These are phyloP conservation scores for Fusarium sp. DNA, from an alignment of 2,329 filamentous ascomycete species.

Conservation along the genomic window DNA sequence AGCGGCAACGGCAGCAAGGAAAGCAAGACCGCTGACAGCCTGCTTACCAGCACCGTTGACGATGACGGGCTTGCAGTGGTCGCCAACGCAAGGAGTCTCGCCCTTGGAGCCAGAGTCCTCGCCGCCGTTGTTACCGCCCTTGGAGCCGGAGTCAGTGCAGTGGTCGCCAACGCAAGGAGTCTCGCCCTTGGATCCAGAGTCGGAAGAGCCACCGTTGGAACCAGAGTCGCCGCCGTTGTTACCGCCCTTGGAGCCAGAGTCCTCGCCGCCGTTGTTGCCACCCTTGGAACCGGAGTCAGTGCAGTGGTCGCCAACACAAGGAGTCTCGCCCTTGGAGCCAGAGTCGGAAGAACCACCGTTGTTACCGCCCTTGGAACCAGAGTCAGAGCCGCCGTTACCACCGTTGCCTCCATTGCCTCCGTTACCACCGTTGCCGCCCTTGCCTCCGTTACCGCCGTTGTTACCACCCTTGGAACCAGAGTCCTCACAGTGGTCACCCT, in stretches of 20 bases:
- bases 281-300: not conserved
- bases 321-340: not conserved
- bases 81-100: not conserved
- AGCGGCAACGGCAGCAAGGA: slow-evolving; percentile 34
- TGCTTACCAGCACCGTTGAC: slow-evolving; percentile 38
- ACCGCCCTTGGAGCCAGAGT: not conserved
- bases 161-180: too few relatives aligned
- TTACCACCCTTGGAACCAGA: not conserved
- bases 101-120: not conserved
- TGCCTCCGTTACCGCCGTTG: fast-evolving
- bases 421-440: fast-evolving
- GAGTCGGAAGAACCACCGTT: not conserved
- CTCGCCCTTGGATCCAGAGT: not conserved
- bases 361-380: not conserved
- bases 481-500: not conserved
- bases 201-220: not conserved
- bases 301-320: too few relatives aligned
- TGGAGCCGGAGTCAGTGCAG: not conserved
- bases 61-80: slow-evolving; percentile 23
- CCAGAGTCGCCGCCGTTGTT: not conserved
- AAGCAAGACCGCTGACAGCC: slow-evolving; percentile 34
- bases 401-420: fast-evolving
- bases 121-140: not conserved
- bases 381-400: not conserved
- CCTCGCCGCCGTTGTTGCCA: not conserved